Evolutionary conservation across 2,329 filamentous ascomycete species (phyloP).

Genomic region (Xylaria sp.): DNA sequence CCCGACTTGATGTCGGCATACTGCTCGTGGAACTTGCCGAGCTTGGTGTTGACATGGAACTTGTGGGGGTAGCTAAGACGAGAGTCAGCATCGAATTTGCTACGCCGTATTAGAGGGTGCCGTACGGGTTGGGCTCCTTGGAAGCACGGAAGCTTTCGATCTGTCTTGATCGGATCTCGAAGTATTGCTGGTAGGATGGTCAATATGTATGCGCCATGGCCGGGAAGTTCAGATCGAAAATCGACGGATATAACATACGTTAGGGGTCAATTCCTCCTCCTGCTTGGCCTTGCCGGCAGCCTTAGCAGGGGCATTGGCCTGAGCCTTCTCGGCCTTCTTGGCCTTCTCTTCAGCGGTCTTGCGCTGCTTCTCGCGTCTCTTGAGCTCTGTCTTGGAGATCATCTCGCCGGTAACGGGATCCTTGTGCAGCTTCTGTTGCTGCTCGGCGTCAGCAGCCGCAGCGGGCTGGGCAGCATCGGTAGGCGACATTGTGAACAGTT

Average conservation of each 20-base stretch:
- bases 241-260: conserved; percentile 41
- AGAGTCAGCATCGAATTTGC: background rate
- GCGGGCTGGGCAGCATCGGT: conserved; percentile 9
- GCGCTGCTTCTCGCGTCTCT: conserved; percentile 91
- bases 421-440: conserved; percentile 68
- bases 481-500: conserved; percentile 12
- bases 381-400: conserved; percentile 79
- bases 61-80: conserved; percentile 72
- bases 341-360: conserved; percentile 84
- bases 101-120: background rate
- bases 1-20: conserved; percentile 82
- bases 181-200: conserved; percentile 54
- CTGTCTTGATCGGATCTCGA: conserved; percentile 84
- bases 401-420: conserved; percentile 92
- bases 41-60: conserved; percentile 80
- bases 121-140: conserved; percentile 60
- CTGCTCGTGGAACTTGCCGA: conserved; percentile 72
- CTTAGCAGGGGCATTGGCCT: conserved; percentile 42
- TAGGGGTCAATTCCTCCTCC: conserved; percentile 74
- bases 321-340: conserved; percentile 65
- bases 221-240: background rate
- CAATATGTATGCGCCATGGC: background rate
- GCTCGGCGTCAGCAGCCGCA: conserved; percentile 34
- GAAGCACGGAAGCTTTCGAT: conserved; percentile 70
- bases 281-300: conserved; percentile 51